Base-by-base conservation (phyloP, 176 grass and related monocot genomes). In the Chloris gayana region DNA sequence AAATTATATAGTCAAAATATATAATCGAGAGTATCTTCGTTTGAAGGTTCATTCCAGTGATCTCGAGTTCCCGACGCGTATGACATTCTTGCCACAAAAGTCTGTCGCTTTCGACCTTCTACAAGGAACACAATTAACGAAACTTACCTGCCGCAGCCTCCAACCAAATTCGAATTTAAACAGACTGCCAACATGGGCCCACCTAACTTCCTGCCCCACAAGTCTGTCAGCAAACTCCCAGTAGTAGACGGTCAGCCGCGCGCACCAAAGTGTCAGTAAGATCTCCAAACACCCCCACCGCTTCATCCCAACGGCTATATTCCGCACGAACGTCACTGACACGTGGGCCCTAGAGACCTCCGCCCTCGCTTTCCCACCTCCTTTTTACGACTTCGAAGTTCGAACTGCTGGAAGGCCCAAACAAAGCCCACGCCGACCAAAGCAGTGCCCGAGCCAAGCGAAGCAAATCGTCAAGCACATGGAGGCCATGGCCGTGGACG, bases 291-390 rank as follows among this genome's bases (percentile, higher is more conserved):
- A n/a, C n/a, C n/a, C n/a, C n/a, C n/a, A n/a, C n/a, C n/a, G n/a
- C n/a, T n/a, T n/a, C n/a, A n/a, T n/a, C 32, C 33, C 79, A 87
- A 87, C 79, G 79, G 79, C 73, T 71, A 71, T 82, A 82, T 76
- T 75, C 56, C 34, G 33, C 21, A 7, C 44, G 21, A 31, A 22
- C 42, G 0, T 0, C 35, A 8, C 64, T 62, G 85, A 70, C 64
- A 39, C 5, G 18, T 76, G 78, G 85, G 85, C 21, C 64, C 51
- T 8, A 0, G 1, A 64, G 18, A 74, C 72, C 73, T 17, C 1
- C 2, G 0, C 68, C 38, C 30, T 61, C 11, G 27, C 32, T 73
- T 83, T 39, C 73, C 21, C 15, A n/a, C 45, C 35, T 32, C 42
- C 2, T 26, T 24, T 53, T 24, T 19, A 18, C 77, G n/a, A n/a